These are phyloP conservation scores for Tricholoma hemisulphureum DNA, from an alignment of 768 basidiomycete genomes.

Conservation along the genomic window DNA sequence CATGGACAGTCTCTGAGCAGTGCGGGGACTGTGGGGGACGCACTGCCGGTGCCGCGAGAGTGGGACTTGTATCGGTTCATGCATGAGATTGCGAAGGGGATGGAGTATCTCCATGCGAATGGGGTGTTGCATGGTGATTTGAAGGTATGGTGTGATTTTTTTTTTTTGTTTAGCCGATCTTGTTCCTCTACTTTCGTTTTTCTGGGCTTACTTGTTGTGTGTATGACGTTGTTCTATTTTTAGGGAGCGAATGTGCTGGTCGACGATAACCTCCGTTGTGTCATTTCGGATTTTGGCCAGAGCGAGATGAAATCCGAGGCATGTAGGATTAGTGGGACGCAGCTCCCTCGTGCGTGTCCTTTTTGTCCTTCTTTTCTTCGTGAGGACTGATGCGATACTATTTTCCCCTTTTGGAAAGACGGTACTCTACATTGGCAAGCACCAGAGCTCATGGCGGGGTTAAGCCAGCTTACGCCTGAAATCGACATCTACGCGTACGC, in stretches of 20 bases:
- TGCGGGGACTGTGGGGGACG: neutral
- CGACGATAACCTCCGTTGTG: conserved; percentile 60
- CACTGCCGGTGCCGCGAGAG: conserved; percentile 26
- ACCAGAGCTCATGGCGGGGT: conserved; percentile 60
- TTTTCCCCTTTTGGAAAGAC: conserved; percentile 32
- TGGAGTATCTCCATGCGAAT: conserved; percentile 73
- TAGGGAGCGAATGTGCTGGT: conserved; percentile 77
- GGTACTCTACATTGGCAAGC: conserved; percentile 73
- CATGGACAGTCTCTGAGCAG: neutral
- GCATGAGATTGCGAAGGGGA: conserved; percentile 74
- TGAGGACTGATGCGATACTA: neutral
- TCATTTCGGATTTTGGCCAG: conserved; percentile 83
- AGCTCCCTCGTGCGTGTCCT: conserved; percentile 43
- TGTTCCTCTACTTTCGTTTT: neutral
- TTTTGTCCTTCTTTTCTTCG: neutral
- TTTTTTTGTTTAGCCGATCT: neutral
- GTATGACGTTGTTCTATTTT: too few relatives aligned
- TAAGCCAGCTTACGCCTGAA: conserved; percentile 41
- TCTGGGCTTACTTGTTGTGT: too few relatives aligned
- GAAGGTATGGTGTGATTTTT: conserved; percentile 47
- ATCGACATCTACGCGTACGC: conserved; percentile 72
- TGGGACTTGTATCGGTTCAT: conserved; percentile 59
- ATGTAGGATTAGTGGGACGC: conserved; percentile 53
- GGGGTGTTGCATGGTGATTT: conserved; percentile 79
- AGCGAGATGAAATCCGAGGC: conserved; percentile 76